Conservation (phyloP, 2,329 filamentous ascomycete genomes). For the Aspergillus sp. region DNA sequence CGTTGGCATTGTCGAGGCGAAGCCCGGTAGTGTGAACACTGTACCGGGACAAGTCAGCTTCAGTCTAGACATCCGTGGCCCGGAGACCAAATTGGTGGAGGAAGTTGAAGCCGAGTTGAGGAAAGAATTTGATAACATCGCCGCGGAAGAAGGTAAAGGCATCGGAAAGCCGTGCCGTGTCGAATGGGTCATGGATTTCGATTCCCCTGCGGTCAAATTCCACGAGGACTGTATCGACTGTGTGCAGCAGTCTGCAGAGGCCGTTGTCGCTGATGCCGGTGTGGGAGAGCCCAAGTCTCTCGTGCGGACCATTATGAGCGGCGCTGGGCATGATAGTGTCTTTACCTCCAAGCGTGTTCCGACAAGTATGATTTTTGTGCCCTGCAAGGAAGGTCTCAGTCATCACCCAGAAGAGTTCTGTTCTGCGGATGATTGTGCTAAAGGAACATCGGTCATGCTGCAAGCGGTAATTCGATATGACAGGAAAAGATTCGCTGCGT, state of each 20-base stretch:
- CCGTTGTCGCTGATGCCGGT: conserved; percentile 51
- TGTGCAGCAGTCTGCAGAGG: conserved; percentile 56
- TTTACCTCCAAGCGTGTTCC: conserved; percentile 56
- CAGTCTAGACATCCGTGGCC: conserved; percentile 62
- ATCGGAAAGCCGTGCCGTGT: conserved; percentile 50
- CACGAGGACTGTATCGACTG: conserved; percentile 63
- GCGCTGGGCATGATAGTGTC: conserved; percentile 64
- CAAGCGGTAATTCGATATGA: conserved; percentile 32
- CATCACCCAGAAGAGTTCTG: conserved; percentile 62
- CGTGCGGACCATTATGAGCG: conserved; percentile 53
- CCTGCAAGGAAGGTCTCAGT: conserved; percentile 58
- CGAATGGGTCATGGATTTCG: conserved; percentile 58
- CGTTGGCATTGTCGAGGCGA: conserved; percentile 64
- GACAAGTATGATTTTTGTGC: conserved; percentile 64
- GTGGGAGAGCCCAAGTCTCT: conserved; percentile 35
- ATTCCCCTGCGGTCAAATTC: conserved; percentile 59
- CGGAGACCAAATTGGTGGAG: conserved; percentile 52
- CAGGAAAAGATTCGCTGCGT: conserved; percentile 35
- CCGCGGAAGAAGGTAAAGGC: conserved; percentile 51
- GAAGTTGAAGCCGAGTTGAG: conserved; percentile 55
- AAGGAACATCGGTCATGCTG: conserved; percentile 44
- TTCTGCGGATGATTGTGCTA: conserved; percentile 54
- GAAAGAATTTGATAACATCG: conserved; percentile 56
- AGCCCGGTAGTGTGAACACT: conserved; percentile 68
- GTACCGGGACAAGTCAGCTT: conserved; percentile 65